Conservation (phyloP, 2,329 filamentous ascomycete genomes). For the Neofusicoccum sp. region DNA sequence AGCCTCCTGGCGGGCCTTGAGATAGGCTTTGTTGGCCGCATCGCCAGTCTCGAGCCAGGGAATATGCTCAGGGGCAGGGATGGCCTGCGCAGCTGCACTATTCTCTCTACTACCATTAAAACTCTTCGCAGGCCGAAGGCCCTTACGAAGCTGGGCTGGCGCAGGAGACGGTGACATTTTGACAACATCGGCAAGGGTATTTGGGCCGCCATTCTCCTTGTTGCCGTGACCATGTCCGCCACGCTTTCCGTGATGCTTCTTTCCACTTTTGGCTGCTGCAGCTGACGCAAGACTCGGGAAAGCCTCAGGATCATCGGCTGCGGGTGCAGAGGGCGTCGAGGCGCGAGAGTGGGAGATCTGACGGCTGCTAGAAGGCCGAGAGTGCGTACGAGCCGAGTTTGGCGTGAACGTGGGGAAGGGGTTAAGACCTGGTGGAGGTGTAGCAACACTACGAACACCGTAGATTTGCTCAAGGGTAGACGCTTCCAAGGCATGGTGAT, state of each 20-base stretch:
- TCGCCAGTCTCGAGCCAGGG: conserved; percentile 96
- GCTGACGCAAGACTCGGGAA: conserved; percentile 86
- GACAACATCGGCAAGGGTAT: conserved; percentile 87
- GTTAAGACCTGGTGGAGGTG: conserved; percentile 70
- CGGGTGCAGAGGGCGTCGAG: conserved; percentile 64
- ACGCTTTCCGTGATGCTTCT: conserved; percentile 91
- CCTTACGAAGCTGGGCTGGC: conserved; percentile 59
- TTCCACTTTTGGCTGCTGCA: conserved; percentile 68
- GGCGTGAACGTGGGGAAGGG: conserved; percentile 59
- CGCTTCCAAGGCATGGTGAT: conserved; percentile 40
- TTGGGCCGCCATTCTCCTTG: conserved; percentile 54
- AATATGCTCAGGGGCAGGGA: conserved; percentile 84
- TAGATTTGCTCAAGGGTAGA: conserved; percentile 45
- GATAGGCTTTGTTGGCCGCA: conserved; percentile 85
- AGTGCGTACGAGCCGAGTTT: conserved; percentile 65
- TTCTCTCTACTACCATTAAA: conserved; percentile 69
- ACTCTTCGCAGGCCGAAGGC: conserved; percentile 64
- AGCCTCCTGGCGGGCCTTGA: conserved; percentile 91
- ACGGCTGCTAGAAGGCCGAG: conserved; percentile 80
- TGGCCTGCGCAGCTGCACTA: conserved; percentile 76
- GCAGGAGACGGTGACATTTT: conserved; percentile 90
- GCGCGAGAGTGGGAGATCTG: conserved; percentile 55
- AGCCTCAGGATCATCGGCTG: conserved; percentile 90
- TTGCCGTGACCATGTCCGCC: conserved; percentile 69
- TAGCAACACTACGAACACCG: conserved; percentile 38